These are phyloP conservation scores for Juncus inflexus DNA, from an alignment of 176 grass and related monocot species.

Conservation along the genomic window DNA sequence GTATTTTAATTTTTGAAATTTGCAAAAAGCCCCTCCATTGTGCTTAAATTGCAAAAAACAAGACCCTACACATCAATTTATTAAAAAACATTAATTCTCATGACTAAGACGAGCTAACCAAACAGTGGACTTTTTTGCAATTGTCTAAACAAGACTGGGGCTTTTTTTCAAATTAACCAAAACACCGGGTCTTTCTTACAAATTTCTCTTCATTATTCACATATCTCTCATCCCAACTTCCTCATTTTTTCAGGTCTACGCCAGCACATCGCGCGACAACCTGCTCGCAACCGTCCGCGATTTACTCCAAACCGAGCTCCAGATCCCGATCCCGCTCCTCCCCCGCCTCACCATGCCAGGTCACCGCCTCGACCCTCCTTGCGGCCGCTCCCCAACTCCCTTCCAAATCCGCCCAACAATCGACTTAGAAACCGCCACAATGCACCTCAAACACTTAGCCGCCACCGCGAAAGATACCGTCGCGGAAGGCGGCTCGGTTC, in stretches of 20 bases:
- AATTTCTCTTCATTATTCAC: too few species aligned
- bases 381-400: constrained; percentile 49
- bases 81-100: too few species aligned
- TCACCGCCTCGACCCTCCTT: constrained; percentile 93
- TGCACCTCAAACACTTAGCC: constrained; percentile 94
- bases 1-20: too few species aligned
- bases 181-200: too few species aligned
- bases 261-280: constrained; percentile 94
- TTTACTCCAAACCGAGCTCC: constrained; percentile 90
- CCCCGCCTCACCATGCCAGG: constrained; percentile 95
- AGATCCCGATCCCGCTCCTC: constrained; percentile 77
- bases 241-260: constrained; percentile 70
- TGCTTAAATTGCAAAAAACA: too few species aligned
- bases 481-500: constrained; percentile 67
- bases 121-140: too few species aligned
- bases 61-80: too few species aligned
- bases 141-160: neutral
- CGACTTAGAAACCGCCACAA: constrained; percentile 66
- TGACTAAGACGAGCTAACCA: too few species aligned
- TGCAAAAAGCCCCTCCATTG: too few species aligned
- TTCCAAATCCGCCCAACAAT: constrained; percentile 37
- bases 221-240: constrained; percentile 25
- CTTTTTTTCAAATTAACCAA: too few species aligned
- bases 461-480: constrained; percentile 91
- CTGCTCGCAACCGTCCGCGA: constrained; percentile 86